Conservation (phyloP, 768 basidiomycete species). For the Pisolithus tinctorius region DNA sequence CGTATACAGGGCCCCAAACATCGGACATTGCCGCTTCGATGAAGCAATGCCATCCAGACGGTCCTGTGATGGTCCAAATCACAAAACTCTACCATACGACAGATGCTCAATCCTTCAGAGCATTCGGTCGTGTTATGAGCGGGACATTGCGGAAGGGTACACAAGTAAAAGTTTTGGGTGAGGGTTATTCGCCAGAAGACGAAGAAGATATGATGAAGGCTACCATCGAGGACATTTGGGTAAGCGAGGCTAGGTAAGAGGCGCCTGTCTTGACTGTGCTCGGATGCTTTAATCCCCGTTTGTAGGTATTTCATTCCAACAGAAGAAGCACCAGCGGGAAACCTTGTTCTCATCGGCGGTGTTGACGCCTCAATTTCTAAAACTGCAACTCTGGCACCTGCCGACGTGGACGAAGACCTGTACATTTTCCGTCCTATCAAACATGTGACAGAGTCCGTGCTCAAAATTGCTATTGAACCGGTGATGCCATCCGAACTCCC, state of each 20-base stretch:
- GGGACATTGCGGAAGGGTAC: conserved; percentile 82
- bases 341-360: conserved; percentile 87
- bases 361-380: conserved; percentile 94
- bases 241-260: conserved; percentile 79
- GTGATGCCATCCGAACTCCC: conserved; percentile 96
- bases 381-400: conserved; percentile 79
- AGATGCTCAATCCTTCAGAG: conserved; percentile 94
- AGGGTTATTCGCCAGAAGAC: conserved; percentile 97
- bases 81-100: conserved; percentile 95
- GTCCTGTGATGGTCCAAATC: conserved; percentile 89
- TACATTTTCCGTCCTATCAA: conserved; percentile 95
- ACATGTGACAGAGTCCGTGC: conserved; percentile 93
- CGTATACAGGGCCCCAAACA: conserved; percentile 84
- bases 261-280: background rate
- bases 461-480: conserved; percentile 98
- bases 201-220: conserved; percentile 96
- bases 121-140: conserved; percentile 90
- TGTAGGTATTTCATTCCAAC: conserved; percentile 83
- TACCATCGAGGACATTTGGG: conserved; percentile 81
- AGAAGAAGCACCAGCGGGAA: conserved; percentile 86
- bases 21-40: conserved; percentile 74
- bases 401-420: conserved; percentile 75
- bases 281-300: conserved; percentile 1
- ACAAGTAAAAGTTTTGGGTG: conserved; percentile 92
- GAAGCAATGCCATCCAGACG: conserved; percentile 76